These are phyloP conservation scores for Hanseniaspora lachancei DNA, from an alignment of 805 yeast species.

Conservation along the genomic window DNA sequence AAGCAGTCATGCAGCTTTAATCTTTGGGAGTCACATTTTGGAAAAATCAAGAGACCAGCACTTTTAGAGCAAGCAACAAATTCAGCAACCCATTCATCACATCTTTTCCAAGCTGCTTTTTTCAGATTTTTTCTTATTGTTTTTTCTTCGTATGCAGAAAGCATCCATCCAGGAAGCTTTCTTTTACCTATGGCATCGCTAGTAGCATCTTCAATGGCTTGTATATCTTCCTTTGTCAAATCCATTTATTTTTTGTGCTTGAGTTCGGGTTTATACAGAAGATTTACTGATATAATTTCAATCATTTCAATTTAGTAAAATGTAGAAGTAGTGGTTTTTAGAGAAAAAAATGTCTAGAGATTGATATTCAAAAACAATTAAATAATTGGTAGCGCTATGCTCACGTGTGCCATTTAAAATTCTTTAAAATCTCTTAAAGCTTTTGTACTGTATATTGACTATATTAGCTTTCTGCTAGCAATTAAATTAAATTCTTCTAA, in stretches of 20 bases:
- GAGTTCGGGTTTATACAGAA: not conserved
- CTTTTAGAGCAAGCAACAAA: conserved; percentile 52
- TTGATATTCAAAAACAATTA: too few relatives aligned
- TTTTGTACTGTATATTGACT: too few relatives aligned
- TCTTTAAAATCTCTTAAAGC: too few relatives aligned
- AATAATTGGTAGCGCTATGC: too few relatives aligned
- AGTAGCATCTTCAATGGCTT: conserved; percentile 18
- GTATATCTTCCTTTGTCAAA: conserved; percentile 13
- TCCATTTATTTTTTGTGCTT: not conserved
- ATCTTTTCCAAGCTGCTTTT: conserved; percentile 46
- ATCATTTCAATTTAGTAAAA: too few relatives aligned
- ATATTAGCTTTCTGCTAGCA: too few relatives aligned
- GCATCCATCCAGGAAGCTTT: conserved; percentile 57
- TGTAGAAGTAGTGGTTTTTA: too few relatives aligned
- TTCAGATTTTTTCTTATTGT: conserved; percentile 61
- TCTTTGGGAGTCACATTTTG: conserved; percentile 48
- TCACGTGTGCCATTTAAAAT: too few relatives aligned
- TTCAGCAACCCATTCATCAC: conserved; percentile 57
- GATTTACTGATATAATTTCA: too few relatives aligned
- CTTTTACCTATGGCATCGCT: conserved; percentile 1
- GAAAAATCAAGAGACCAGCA: conserved; percentile 53
- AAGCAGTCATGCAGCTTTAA: conserved; percentile 54
- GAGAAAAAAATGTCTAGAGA: too few relatives aligned
- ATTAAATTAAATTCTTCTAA: too few relatives aligned
- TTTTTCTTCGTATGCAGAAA: conserved; percentile 66